Conservation (phyloP, 2,329 filamentous ascomycete species). For the Alternaria brassicae region DNA sequence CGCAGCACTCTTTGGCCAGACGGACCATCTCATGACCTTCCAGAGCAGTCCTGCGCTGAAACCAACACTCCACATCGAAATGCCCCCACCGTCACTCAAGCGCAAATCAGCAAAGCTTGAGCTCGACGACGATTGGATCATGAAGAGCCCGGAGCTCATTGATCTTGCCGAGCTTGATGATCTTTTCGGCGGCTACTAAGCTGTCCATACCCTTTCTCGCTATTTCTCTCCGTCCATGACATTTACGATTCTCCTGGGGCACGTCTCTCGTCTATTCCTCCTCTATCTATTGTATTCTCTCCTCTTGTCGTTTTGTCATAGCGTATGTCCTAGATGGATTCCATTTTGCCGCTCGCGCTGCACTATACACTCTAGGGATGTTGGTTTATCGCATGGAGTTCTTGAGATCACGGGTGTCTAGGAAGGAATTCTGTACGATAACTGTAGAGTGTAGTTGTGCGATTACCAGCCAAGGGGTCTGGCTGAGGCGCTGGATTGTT, state of each 20-base stretch:
- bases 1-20: slow-evolving; percentile 58
- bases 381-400: slow-evolving; percentile 38
- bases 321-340: slow-evolving; percentile 42
- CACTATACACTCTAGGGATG: slow-evolving; percentile 36
- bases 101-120: slow-evolving; percentile 44
- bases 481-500: slow-evolving; percentile 40
- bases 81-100: slow-evolving; percentile 41
- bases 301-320: slow-evolving; percentile 22
- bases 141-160: slow-evolving; percentile 82
- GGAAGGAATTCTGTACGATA: slow-evolving; percentile 40
- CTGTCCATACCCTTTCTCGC: slow-evolving; percentile 6
- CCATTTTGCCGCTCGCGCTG: slow-evolving; percentile 40
- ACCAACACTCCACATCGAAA: slow-evolving; percentile 46
- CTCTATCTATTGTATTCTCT: slow-evolving; percentile 25
- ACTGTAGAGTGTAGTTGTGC: slow-evolving; percentile 35
- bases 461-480: slow-evolving; percentile 25
- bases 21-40: slow-evolving; percentile 48
- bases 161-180: slow-evolving; percentile 81
- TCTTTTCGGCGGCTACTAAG: slow-evolving; percentile 18
- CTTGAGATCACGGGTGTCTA: slow-evolving; percentile 35
- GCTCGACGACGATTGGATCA: slow-evolving; percentile 41
- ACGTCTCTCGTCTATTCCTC: slow-evolving; percentile 37
- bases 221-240: slow-evolving; percentile 27
- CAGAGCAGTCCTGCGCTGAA: slow-evolving; percentile 58
- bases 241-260: slow-evolving; percentile 43